Evolutionary conservation across 164 flowering plant species (phyloP).

Genomic region (Tetracentron sinense): DNA sequence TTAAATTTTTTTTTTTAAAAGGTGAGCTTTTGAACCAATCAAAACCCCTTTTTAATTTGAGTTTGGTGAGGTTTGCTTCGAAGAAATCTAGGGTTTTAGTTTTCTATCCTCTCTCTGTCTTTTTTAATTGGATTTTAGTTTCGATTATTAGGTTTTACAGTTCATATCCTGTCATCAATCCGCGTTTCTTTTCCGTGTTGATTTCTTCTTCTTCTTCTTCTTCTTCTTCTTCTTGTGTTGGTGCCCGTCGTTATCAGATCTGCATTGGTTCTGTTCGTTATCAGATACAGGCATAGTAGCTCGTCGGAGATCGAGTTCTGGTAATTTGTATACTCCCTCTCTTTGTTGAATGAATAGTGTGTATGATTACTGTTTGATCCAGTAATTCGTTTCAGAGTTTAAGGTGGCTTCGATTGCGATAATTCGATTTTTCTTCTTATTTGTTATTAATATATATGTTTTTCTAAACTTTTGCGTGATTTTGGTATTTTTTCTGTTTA

Average conservation of each 20-base stretch:
- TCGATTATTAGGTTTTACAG: constrained; percentile 31
- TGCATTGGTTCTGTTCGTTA: constrained; percentile 9
- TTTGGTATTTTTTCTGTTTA: not conserved
- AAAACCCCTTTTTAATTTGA: too few relatives aligned
- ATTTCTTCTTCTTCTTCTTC: constrained; percentile 6
- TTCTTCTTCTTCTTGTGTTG: too few relatives aligned
- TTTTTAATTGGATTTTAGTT: constrained; percentile 4
- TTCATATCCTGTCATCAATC: constrained; percentile 27
- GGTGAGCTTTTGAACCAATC: too few relatives aligned
- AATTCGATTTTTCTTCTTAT: too few relatives aligned
- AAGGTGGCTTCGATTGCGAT: not conserved
- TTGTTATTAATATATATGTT: not conserved
- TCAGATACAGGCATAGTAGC: too few relatives aligned
- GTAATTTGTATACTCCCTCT: not conserved
- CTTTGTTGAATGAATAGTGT: not conserved
- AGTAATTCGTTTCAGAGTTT: not conserved
- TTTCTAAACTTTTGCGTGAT: too few relatives aligned
- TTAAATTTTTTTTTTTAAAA: too few relatives aligned
- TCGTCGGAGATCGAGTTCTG: not conserved
- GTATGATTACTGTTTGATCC: too few relatives aligned
- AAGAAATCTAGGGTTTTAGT: constrained; percentile 3
- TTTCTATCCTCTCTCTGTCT: too few relatives aligned
- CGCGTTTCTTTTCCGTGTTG: constrained; percentile 35
- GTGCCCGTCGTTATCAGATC: constrained; percentile 25
- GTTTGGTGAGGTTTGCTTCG: constrained; percentile 6